These are phyloP conservation scores for Thozetella sp. DNA, from an alignment of 495 filamentous ascomycete genomes.

Conservation along the genomic window DNA sequence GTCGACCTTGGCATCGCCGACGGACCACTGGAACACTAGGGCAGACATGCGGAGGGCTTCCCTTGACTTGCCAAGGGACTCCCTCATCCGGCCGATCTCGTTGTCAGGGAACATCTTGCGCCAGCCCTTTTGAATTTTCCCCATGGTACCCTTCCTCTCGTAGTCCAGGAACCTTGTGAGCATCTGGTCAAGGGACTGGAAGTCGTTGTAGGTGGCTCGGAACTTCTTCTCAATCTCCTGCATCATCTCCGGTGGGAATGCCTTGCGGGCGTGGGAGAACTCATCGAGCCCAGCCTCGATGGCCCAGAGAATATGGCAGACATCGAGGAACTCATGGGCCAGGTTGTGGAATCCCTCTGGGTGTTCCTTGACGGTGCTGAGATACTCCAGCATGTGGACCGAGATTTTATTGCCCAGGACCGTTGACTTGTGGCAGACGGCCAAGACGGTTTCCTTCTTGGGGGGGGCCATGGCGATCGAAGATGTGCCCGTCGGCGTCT, in stretches of 20 bases:
- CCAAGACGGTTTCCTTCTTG: slow-evolving; percentile 4
- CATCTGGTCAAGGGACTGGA: slow-evolving; percentile 51
- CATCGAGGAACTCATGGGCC: slow-evolving; percentile 52
- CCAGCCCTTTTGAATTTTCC: slow-evolving; percentile 51
- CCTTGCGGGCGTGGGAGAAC: slow-evolving; percentile 29
- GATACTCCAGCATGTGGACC: slow-evolving; percentile 57
- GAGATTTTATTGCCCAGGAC: slow-evolving; percentile 50
- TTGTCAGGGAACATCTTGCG: slow-evolving; percentile 41
- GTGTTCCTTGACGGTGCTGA: slow-evolving; percentile 44
- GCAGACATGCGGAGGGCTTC: slow-evolving; percentile 44
- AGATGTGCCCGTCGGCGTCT: neutral
- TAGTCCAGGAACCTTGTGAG: slow-evolving; percentile 47
- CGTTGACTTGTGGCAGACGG: slow-evolving; percentile 34
- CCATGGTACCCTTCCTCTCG: slow-evolving; percentile 46
- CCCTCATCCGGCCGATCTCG: slow-evolving; percentile 43
- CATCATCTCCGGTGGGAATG: slow-evolving; percentile 46
- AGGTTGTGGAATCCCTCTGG: slow-evolving; percentile 48
- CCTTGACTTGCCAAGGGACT: slow-evolving; percentile 31
- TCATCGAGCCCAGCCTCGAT: slow-evolving; percentile 53
- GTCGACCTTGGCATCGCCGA: slow-evolving; percentile 39
- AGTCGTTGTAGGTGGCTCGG: slow-evolving; percentile 40
- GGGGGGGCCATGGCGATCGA: slow-evolving; percentile 1
- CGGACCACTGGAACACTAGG: slow-evolving; percentile 44
- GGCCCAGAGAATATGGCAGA: slow-evolving; percentile 50
- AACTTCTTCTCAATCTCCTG: slow-evolving; percentile 54